Base-by-base conservation (phyloP, 2,329 filamentous ascomycete genomes). In the Clarireedia paspali region DNA sequence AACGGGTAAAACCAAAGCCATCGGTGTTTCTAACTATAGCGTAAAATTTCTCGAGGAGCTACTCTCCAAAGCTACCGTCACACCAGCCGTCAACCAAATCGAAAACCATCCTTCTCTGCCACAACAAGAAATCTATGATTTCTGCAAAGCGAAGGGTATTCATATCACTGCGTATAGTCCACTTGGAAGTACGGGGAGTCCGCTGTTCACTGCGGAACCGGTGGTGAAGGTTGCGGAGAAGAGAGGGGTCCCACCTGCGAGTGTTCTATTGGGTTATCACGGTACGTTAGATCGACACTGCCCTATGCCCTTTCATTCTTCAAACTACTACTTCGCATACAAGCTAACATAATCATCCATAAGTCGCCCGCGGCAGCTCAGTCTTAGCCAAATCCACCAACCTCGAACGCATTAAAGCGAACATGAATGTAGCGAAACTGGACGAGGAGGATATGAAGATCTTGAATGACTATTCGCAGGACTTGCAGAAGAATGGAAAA, bases 331-430 rank as follows among this genome's bases (percentile, higher is more conserved):
- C 3, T 26, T 15, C 1, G 17, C 9, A 40, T 2, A 10, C 10
- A 42, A 47, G 12, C 50, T 53, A 47, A 53, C n/a, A 38, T 14
- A 39, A n/a, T 6, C 15, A 51, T 30, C n/a, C 45, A 39, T 26
- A 42, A 88, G 85, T 89, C 47, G 79, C 83, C 53, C 80, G 84
- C 59, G 85, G 85, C 63, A 80, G 76, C 67, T 88, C 84, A 6
- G 87, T 90, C 17, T 77, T 91, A 27, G 80, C 87, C 65, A 90
- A 90, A 72, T 89, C 85, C 0, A 83, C 88, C 40, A 88, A 79
- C 6, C 78, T 80, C 14, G 76, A 77, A 48, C 79, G 86, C 63
- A 89, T 90, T 70, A 80, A 84, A 67, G 78, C 84, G 65, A 91
- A 91, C 72, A 74, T 80, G 69, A 79, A 84, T 61, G 75, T 89